Base-by-base conservation (phyloP, 2,329 filamentous ascomycete species). In the Waltergamsia citrina region DNA sequence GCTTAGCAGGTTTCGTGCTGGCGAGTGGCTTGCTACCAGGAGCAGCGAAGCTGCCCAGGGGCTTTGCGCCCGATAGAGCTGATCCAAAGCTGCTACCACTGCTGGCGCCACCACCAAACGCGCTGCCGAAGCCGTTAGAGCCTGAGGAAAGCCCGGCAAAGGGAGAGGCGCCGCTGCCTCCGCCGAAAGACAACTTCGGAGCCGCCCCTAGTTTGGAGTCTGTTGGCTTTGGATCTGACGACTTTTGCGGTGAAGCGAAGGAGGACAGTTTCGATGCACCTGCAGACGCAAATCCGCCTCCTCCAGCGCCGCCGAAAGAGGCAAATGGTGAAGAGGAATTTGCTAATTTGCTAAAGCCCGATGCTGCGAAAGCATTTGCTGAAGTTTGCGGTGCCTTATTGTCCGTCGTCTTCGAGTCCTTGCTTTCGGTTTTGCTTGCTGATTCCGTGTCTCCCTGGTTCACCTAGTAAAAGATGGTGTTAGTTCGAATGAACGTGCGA, bases 1-100 rank as follows among this genome's bases (percentile, higher is more conserved):
- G 72, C 20, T 75, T 85, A 4, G 71, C 67, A 11, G 75, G 67
- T 53, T 83, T 84, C 39, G 68, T 67, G 38, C 63, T 73, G 48
- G 65, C 69, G 25, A 70, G 57, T 10, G 58, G 37, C 27, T 54
- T 57, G 14, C 35, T 59, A 33, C 69, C 73, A 16, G 77, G 69
- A 29, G 78, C 77, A 27, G 78, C 85, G 56, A 94, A 94, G 44
- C 71, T 81, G 3, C 71, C 69, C 8, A 87, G 56, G 2, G 54
- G 47, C 40, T 68, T 70, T 5, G 51, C 48, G 21, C 63, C 60
- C 1, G 54, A 47, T 20, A 62, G 59, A 4, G 49, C 39, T 20
- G 52, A 52, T 26, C 59, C 57, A 25, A 63, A 53, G 8, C 44
- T 43, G 32, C 55, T 51, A 20, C 57, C n/a, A n/a, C n/a, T n/a